Evolutionary conservation across 768 basidiomycete genomes (phyloP).

Genomic region (Boletus huronensis): DNA sequence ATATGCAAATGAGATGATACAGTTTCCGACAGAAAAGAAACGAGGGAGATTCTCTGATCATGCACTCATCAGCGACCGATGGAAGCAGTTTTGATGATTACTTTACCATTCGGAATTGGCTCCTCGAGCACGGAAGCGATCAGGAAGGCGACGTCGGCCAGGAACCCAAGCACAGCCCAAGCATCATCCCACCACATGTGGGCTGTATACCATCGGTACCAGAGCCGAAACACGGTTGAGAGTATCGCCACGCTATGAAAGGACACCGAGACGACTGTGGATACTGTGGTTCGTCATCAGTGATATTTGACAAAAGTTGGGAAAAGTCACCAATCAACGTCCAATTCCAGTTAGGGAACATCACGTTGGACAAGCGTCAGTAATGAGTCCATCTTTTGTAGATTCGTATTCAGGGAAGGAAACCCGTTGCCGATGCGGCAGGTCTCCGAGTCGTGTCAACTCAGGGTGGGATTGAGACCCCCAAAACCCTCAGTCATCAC

Average conservation of each 20-base stretch:
- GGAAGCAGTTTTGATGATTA: not conserved
- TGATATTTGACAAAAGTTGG: not conserved
- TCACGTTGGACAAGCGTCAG: not conserved
- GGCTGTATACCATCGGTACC: slow-evolving; percentile 16
- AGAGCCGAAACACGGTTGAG: slow-evolving; percentile 22
- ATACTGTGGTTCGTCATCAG: slow-evolving; percentile 1
- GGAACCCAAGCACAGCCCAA: slow-evolving; percentile 16
- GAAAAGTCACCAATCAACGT: slow-evolving; percentile 12
- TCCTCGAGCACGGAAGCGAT: slow-evolving; percentile 3
- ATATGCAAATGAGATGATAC: slow-evolving; percentile 19
- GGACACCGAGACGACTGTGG: slow-evolving; percentile 10
- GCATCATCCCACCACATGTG: slow-evolving; percentile 20
- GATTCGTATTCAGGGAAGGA: not conserved
- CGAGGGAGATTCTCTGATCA: slow-evolving; percentile 2
- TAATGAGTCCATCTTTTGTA: not conserved
- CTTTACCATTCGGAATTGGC: slow-evolving; percentile 8
- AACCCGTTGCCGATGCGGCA: not conserved
- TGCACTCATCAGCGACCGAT: not conserved
- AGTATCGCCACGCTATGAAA: slow-evolving; percentile 23
- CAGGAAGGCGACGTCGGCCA: slow-evolving; percentile 12
- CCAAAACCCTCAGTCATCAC: not conserved
- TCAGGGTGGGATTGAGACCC: not conserved
- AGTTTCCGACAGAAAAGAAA: slow-evolving; percentile 5
- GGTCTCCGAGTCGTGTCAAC: not conserved
- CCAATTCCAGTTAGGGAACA: slow-evolving; percentile 16